Percentiles rank a stretch among this genome's conserved stretches.
These are phyloP conservation scores for Amanita phalloides DNA, from an alignment of 768 basidiomycete species.

Conservation along the genomic window DNA sequence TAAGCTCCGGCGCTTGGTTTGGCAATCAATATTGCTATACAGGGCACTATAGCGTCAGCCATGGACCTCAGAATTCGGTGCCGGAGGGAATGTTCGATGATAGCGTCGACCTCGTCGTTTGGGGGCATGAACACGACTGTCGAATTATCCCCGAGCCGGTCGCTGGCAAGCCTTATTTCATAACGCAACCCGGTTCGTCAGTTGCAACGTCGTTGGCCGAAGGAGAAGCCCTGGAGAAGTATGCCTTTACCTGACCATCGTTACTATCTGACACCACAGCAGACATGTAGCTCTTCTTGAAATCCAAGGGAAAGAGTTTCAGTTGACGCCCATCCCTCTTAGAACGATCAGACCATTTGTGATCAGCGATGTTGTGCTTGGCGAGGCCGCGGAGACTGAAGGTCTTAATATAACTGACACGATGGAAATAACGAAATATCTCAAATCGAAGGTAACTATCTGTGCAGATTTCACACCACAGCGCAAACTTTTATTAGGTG, in stretches of 20 bases:
- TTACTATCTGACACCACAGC: constrained; percentile 1
- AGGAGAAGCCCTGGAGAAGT: constrained; percentile 92
- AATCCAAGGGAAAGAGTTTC: constrained; percentile 82
- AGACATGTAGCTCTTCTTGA: constrained; percentile 89
- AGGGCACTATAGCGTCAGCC: constrained; percentile 59
- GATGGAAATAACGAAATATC: constrained; percentile 71
- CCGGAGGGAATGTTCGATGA: constrained; percentile 98
- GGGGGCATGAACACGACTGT: constrained; percentile 99
- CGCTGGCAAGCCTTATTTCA: constrained; percentile 83
- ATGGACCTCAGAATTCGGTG: constrained; percentile 89
- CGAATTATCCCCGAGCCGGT: constrained; percentile 86
- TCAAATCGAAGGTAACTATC: constrained; percentile 51
- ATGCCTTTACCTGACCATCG: constrained; percentile 8
- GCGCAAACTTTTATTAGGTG: constrained; percentile 34
- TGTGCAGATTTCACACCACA: neutral
- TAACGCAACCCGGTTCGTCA: constrained; percentile 91
- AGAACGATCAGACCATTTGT: constrained; percentile 94
- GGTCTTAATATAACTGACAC: constrained; percentile 71
- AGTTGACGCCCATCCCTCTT: constrained; percentile 76
- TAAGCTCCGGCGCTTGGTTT: constrained; percentile 19
- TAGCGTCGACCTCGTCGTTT: constrained; percentile 84
- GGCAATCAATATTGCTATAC: neutral
- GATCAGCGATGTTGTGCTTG: constrained; percentile 67
- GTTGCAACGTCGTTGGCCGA: constrained; percentile 92
- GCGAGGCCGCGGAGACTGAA: constrained; percentile 70